These are phyloP conservation scores for Acanthamoeba triangularis DNA, from an alignment of 208 protist species.

Conservation along the genomic window DNA sequence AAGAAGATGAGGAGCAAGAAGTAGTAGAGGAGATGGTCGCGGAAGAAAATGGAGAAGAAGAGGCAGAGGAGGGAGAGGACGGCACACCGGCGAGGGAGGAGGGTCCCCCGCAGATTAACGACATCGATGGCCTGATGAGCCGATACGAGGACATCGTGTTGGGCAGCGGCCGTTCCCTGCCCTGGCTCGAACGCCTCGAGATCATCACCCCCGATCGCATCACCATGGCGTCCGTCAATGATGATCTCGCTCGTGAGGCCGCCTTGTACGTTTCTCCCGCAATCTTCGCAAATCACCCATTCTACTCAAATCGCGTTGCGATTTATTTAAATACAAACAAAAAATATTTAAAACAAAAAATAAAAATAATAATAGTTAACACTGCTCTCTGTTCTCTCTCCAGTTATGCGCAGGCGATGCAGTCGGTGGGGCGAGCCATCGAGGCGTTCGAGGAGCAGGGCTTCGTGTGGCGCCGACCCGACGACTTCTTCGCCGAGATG, in stretches of 20 bases:
- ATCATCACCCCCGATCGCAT: conserved; percentile 23
- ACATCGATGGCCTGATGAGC: neutral
- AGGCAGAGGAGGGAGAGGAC: neutral
- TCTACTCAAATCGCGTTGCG: neutral
- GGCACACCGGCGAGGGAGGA: neutral
- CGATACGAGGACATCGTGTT: conserved; percentile 19
- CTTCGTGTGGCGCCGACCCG: conserved; percentile 70
- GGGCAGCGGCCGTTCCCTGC: neutral
- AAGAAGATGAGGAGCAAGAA: conserved; percentile 11
- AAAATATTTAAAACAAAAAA: neutral
- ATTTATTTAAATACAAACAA: neutral
- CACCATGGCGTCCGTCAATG: neutral
- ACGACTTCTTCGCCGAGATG: conserved; percentile 88
- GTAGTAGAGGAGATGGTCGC: neutral
- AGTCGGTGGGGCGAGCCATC: neutral
- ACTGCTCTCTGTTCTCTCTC: neutral
- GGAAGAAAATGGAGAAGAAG: neutral
- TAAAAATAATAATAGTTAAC: neutral
- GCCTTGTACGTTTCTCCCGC: conserved; percentile 27
- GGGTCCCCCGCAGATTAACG: neutral
- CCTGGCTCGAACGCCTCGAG: conserved; percentile 67
- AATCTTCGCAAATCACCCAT: no score
- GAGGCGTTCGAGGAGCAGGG: conserved; percentile 43
- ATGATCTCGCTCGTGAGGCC: conserved; percentile 75
- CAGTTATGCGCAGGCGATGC: conserved; percentile 65